Evolutionary conservation across 2,329 filamentous ascomycete species (phyloP), one percentile per base, ranked within the genome.

Genomic region (Eurotiales sp.): DNA sequence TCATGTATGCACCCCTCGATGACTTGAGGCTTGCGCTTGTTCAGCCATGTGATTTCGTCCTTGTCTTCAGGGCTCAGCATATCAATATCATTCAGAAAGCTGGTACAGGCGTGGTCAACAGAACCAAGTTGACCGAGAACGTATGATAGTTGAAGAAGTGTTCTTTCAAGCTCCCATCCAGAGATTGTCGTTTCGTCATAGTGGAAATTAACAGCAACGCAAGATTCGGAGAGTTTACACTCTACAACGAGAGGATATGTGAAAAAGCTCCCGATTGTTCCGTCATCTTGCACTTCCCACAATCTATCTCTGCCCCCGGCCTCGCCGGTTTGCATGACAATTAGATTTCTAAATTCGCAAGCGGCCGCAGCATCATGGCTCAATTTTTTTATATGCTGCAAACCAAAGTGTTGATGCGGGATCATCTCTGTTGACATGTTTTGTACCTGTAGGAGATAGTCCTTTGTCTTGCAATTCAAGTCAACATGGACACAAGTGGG

Each of bases 171-270:
- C 15, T 77, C 73, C 21, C 69, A 65, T 27, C 69, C 72, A 15
- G 71, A 70, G 15, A 86, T 77, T 0, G 78, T 76, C n/a, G 78
- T 77, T 19, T 81, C 82, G 59, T 87, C 83, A 58, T 85, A 85
- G 58, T 83, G 84, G 0, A 82, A 82, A 70, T 82, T 83, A 51
- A 83, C 71, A 14, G 78, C 65, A 60, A 86, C 80, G 1, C 74
- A 71, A 2, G 76, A 71, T 30, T 81, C 77, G 0, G 57, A 61
- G 5, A 85, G 68, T 3, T 79, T 82, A 63, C 83, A 86, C 37
- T 85, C 83, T 17, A 86, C 68, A 72, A 86, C 85, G 27, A 87
- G 75, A 1, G 82, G 77, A 60, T 85, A 85, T 1, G 75, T 75
- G 48, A 77, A 77, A 60, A 78, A 78, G 52, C 76, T 74, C 57